Evolutionary conservation across 495 filamentous ascomycete species (phyloP).

Genomic region (Hypomontagnella submonticulosa): DNA sequence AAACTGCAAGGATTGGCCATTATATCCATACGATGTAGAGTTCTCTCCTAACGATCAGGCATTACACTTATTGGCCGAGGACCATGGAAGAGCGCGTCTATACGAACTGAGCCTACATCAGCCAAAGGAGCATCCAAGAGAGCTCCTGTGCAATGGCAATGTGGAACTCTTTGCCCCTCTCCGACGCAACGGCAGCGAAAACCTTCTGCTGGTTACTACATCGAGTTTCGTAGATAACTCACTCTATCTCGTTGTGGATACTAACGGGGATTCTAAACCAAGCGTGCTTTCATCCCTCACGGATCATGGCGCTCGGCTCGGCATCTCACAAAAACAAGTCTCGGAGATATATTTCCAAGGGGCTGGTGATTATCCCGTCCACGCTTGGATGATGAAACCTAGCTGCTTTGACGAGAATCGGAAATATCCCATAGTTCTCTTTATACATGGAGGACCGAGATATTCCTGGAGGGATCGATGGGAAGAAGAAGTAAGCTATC

Average conservation of each 20-base stretch:
- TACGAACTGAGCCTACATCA: constrained; percentile 39
- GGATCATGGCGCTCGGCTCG: constrained; percentile 39
- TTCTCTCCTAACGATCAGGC: constrained; percentile 37
- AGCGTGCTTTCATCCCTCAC: constrained; percentile 36
- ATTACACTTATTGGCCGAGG: constrained; percentile 41
- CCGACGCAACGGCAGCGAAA: constrained; percentile 7
- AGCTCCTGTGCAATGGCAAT: constrained; percentile 30
- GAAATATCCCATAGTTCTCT: constrained; percentile 45
- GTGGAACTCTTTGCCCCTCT: constrained; percentile 33
- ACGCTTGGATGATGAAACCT: constrained; percentile 49
- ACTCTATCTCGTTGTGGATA: constrained; percentile 41
- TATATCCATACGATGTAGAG: constrained; percentile 29
- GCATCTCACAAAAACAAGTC: constrained; percentile 41
- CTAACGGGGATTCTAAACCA: not conserved
- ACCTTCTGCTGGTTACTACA: constrained; percentile 33
- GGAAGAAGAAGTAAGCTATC: constrained; percentile 23
- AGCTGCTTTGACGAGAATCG: constrained; percentile 43
- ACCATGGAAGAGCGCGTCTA: constrained; percentile 38
- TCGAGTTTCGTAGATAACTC: constrained; percentile 46
- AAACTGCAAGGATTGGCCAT: constrained; percentile 26
- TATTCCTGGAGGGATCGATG: constrained; percentile 40
- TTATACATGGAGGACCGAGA: constrained; percentile 40
- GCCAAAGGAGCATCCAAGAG: constrained; percentile 22
- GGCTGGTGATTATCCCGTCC: constrained; percentile 30
- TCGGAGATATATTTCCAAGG: constrained; percentile 48